A percentile compares a stretch with the other conserved stretches of the same genome.
Evolutionary conservation across 192 early-diverging fungal genomes (phyloP).

Genomic region (Backusella australiensis): DNA sequence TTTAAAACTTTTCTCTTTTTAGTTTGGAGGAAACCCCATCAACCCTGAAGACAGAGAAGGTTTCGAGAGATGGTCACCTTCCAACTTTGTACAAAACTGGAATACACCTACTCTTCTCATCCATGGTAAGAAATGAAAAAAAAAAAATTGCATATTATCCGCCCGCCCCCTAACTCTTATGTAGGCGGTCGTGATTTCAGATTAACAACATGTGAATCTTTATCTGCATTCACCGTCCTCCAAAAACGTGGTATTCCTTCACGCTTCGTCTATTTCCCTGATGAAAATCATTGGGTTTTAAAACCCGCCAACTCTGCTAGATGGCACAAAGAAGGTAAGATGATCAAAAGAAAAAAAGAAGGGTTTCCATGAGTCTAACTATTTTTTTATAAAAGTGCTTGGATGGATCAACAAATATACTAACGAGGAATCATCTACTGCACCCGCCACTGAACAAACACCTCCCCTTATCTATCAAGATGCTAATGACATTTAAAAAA

Average conservation of each 20-base stretch:
- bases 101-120: constrained; percentile 78
- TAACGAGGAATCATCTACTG: neutral
- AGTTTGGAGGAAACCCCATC: constrained; percentile 67
- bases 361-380: neutral
- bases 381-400: constrained; percentile 1
- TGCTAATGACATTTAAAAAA: neutral
- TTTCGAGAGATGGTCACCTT: constrained; percentile 70
- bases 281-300: constrained; percentile 64
- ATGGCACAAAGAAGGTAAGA: constrained; percentile 65
- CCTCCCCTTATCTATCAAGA: neutral
- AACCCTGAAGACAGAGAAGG: constrained; percentile 40
- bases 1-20: neutral
- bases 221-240: constrained; percentile 72
- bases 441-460: neutral
- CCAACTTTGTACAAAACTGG: constrained; percentile 66
- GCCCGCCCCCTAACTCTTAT: neutral
- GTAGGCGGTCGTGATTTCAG: constrained; percentile 58
- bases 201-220: constrained; percentile 66
- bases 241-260: constrained; percentile 70
- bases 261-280: constrained; percentile 71
- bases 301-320: constrained; percentile 74
- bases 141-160: no score
- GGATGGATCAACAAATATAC: constrained; percentile 19
- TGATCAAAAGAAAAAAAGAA: neutral
- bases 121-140: constrained; percentile 49